Evolutionary conservation across 306 rosid species (phyloP).

Genomic region (Acacia melanoxylon): DNA sequence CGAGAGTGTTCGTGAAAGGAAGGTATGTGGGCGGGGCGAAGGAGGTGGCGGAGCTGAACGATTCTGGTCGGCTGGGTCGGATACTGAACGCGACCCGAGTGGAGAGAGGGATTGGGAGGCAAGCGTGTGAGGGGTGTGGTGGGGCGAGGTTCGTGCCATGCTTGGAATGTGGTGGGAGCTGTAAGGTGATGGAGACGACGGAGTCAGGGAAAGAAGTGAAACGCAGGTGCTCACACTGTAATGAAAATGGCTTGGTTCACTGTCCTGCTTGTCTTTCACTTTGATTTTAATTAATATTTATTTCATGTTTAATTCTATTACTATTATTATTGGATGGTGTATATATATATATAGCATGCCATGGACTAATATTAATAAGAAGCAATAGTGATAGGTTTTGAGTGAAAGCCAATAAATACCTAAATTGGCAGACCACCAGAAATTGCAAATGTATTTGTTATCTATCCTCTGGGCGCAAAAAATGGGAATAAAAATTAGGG

Average conservation of each 20-base stretch:
- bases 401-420: neutral
- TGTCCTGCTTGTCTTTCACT: slow-evolving; percentile 59
- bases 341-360: no score
- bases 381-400: neutral
- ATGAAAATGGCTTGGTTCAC: slow-evolving; percentile 75
- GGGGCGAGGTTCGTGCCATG: slow-evolving; percentile 92
- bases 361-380: neutral
- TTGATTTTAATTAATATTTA: neutral
- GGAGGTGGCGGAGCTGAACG: slow-evolving; percentile 63
- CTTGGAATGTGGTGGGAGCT: slow-evolving; percentile 74
- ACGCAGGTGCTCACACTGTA: slow-evolving; percentile 65
- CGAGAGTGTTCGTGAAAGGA: slow-evolving; percentile 81
- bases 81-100: slow-evolving; percentile 52
- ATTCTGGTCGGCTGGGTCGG: slow-evolving; percentile 60
- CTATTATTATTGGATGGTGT: neutral
- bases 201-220: slow-evolving; percentile 19
- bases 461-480: neutral
- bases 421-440: neutral
- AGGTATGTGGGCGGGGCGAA: slow-evolving; percentile 78
- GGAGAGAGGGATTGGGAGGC: slow-evolving; percentile 70
- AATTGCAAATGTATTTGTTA: neutral
- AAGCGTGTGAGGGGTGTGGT: slow-evolving; percentile 73
- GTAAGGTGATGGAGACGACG: slow-evolving; percentile 41
- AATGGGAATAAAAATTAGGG: neutral
- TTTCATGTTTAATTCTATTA: neutral